Evolutionary conservation across 108 stramenopile genomes (phyloP).

Genomic region (Aurantiochytrium sp.): DNA sequence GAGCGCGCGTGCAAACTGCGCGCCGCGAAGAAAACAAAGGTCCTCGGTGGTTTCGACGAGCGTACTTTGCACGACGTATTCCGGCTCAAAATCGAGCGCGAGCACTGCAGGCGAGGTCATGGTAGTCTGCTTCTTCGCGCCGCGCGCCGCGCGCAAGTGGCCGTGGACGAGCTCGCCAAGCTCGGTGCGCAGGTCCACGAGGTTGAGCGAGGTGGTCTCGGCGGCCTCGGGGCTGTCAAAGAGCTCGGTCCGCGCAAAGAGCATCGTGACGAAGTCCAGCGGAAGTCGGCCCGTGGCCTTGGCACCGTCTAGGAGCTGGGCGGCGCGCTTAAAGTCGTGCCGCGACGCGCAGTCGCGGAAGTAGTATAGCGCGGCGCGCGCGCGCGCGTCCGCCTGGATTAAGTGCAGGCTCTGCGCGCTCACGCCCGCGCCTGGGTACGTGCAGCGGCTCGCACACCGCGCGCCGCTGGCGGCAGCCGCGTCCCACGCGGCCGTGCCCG

Average conservation of each 20-base stretch:
- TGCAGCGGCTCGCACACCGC: not conserved
- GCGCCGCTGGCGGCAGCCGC: not conserved
- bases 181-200: conserved; percentile 11
- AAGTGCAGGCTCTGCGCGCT: not conserved
- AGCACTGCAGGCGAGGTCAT: not conserved
- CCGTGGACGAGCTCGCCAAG: not conserved
- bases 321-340: not conserved
- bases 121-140: not conserved
- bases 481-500: not conserved
- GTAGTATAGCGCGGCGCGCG: not conserved
- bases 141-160: not conserved
- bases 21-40: not conserved
- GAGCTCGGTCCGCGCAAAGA: not conserved
- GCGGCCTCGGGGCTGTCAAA: not conserved
- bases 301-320: not conserved
- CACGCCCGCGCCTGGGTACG: not conserved
- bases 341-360: not conserved
- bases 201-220: not conserved
- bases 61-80: not conserved
- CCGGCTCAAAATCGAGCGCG: not conserved
- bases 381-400: not conserved
- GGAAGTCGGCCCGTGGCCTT: not conserved
- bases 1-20: not conserved
- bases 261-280: not conserved
- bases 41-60: not conserved